These are phyloP conservation scores for Corchorus capsularis DNA, from an alignment of 345 rosid genomes.

Conservation along the genomic window DNA sequence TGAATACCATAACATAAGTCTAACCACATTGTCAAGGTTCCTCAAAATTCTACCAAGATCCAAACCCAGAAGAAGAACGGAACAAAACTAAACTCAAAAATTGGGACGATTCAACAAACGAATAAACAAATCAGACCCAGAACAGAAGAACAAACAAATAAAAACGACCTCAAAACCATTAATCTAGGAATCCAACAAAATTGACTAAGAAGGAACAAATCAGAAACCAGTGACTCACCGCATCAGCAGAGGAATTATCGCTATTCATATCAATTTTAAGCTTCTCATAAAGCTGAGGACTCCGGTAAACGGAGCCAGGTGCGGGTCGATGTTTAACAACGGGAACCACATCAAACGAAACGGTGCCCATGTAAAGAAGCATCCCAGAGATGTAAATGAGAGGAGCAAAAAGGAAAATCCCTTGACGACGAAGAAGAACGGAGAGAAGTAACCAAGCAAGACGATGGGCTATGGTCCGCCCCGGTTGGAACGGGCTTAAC, in stretches of 20 bases:
- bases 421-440: constrained; percentile 90
- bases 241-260: constrained; percentile 91
- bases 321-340: constrained; percentile 62
- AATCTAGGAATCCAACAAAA: constrained; percentile 6
- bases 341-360: constrained; percentile 81
- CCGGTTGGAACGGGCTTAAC: constrained; percentile 50
- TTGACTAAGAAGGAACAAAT: constrained; percentile 6
- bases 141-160: background rate
- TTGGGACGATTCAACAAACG: background rate
- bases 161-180: background rate
- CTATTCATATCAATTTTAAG: constrained; percentile 86
- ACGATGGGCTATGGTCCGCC: constrained; percentile 69
- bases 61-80: constrained; percentile 20
- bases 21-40: constrained; percentile 5
- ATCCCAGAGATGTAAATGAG: constrained; percentile 90
- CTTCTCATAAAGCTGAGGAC: constrained; percentile 88
- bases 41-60: constrained; percentile 6
- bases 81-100: background rate
- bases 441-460: constrained; percentile 85
- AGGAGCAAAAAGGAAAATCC: constrained; percentile 89
- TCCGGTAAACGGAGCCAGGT: constrained; percentile 86
- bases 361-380: constrained; percentile 94
- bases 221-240: constrained; percentile 47
- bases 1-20: background rate
- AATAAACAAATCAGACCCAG: constrained; percentile 13